Evolutionary conservation across 2,329 filamentous ascomycete genomes (phyloP).

Genomic region (Aspergillus eucalypticola): DNA sequence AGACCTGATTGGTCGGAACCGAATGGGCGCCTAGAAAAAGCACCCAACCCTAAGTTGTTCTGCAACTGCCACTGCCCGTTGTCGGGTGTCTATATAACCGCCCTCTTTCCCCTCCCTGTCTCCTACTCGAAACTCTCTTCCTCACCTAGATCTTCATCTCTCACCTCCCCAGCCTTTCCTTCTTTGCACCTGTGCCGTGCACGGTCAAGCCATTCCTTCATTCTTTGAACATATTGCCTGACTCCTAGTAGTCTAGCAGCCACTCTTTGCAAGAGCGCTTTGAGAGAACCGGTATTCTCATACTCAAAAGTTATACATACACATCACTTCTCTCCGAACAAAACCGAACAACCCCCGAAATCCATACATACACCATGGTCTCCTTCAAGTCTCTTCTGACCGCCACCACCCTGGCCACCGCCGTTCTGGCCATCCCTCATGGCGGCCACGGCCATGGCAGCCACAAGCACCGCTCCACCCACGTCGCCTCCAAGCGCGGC

Average conservation of each 20-base stretch:
- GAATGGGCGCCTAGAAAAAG: background rate
- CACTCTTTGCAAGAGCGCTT: background rate
- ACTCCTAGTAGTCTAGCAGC: conserved; percentile 13
- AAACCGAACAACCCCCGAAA: conserved; percentile 2
- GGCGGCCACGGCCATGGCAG: conserved; percentile 5
- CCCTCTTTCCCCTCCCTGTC: background rate
- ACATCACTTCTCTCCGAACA: conserved; percentile 10
- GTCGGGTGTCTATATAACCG: conserved; percentile 1
- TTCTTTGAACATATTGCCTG: background rate
- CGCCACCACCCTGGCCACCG: conserved; percentile 36
- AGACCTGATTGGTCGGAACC: background rate
- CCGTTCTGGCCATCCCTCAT: conserved; percentile 36
- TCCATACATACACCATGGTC: conserved; percentile 36
- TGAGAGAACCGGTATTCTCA: conserved; percentile 25
- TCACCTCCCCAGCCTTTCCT: conserved; percentile 10
- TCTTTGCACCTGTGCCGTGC: conserved; percentile 34
- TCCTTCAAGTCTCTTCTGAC: conserved; percentile 37
- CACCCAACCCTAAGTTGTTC: background rate
- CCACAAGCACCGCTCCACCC: background rate
- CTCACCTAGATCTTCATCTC: conserved; percentile 8
- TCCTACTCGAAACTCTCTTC: conserved; percentile 3
- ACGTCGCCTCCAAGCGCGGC: conserved; percentile 1
- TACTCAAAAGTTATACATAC: conserved; percentile 15
- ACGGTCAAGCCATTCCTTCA: conserved; percentile 33
- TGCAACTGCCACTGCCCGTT: background rate